Base-by-base conservation (phyloP, 345 rosid species). In the Cardiospermum halicacabum region DNA sequence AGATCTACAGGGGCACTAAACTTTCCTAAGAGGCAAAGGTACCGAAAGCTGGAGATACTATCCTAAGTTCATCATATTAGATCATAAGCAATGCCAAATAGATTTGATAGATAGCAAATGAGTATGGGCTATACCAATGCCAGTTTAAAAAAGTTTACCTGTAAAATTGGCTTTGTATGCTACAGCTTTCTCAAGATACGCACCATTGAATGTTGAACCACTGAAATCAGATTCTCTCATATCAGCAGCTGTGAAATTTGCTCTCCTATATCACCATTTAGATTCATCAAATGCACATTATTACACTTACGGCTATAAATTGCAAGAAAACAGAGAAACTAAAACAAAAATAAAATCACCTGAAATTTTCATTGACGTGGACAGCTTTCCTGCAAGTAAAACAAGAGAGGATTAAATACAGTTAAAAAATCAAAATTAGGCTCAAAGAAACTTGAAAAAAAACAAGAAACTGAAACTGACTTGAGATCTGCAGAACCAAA, bases 221-320 rank as follows among this genome's bases (percentile, higher is more conserved):
- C 92, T 90, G 71, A 93, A 93, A 74, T 90, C 86, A 51, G 97
- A 88, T 66, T 93, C 98, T 71, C 97, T 85, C 96, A 90, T 93
- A 69, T 88, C 98, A 15, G 97, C 97, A 69, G 96, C 55, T 64
- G 98, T 93, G 80, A 93, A 93, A 79, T 88, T 93, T 65, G 97
- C 98, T 79, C 98, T 80, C 74, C 98, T 93, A 89, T 72, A 74
- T 64, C 78, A 69, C 69, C 59, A 66, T 73, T 70, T 61, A 47
- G 51, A 62, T 71, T 51, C 48, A 51, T 62, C 72, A 68, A 45
- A 62, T 31, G 51, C 48, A 63, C 25, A 28, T 43, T 37, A 7
- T 4, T 34, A 34, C 51, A 37, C 19, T n/a, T n/a, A n/a, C n/a
- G n/a, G n/a, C n/a, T n/a, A n/a, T n/a, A n/a, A n/a, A n/a, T n/a